Base-by-base conservation (phyloP, 2,329 filamentous ascomycete genomes). In the Fusarium mexicanum region DNA sequence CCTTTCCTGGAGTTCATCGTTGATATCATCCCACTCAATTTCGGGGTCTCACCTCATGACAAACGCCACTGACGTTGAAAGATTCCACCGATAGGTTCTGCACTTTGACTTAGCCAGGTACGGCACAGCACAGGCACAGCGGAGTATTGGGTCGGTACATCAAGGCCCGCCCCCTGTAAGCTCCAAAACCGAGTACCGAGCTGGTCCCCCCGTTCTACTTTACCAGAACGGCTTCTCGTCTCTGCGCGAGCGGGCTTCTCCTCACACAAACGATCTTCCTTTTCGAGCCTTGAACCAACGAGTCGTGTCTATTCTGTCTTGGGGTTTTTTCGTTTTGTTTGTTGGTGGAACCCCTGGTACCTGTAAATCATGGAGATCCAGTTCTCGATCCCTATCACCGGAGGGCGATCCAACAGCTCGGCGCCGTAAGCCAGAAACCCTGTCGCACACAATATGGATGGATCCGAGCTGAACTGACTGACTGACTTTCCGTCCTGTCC, bases 301-400 rank as follows among this genome's bases (percentile, higher is more conserved):
- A 47, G 57, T 20, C 24, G 20, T 48, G 11, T 16, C 18, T n/a
- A 44, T 35, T 8, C 16, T 38, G 20, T 31, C 31, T 64, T 24
- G 40, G 44, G 29, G 8, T 29, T 43, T 66, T 22, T 7, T 26
- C 4, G 26, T 47, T 47, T 48, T 54, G 40, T 44, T 47, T 43
- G 40, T 48, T 67, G 66, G 61, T 70, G 61, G 69, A 61, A 61
- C 53, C 55, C 61, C 33, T 38, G 50, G 31, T 53, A 29, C n/a
- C 22, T 53, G 24, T 31, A 31, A 72, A 62, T 35, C 55, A 84
- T 84, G 82, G 82, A 84, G 78, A 82, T 84, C 60, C 82, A 84
- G 55, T 84, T 84, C 73, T 80, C 80, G n/a, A 67, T 83, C 41
- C 76, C 81, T 22, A 69, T 82, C 20, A 77, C 74, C 46, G 33